phyloP scores from a whole-genome alignment of 257 asterid genomes.

The Solanum rostratum region DNA sequence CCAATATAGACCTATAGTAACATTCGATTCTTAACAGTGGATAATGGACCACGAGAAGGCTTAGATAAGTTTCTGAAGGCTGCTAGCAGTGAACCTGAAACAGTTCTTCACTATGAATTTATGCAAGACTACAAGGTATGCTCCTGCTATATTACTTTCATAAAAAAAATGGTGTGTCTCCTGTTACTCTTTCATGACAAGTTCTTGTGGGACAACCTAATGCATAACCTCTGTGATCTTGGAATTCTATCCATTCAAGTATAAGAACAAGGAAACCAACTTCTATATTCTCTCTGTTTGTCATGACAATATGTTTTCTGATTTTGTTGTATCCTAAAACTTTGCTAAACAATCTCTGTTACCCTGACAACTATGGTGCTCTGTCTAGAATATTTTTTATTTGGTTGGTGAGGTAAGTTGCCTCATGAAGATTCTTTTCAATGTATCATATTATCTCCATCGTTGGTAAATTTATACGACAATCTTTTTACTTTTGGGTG shows the following conservation, averaged over 20 bases:
- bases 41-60: slow-evolving; percentile 93
- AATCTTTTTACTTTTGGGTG: background rate
- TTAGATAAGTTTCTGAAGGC: slow-evolving; percentile 93
- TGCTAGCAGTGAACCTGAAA: slow-evolving; percentile 96
- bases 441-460: background rate
- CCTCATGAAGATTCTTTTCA: background rate
- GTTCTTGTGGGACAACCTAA: background rate
- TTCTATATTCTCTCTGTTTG: background rate
- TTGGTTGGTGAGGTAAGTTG: background rate
- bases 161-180: background rate
- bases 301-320: background rate
- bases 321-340: background rate
- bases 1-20: background rate
- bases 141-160: background rate
- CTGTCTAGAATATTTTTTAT: background rate
- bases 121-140: slow-evolving; percentile 99
- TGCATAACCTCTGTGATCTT: background rate
- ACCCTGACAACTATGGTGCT: background rate
- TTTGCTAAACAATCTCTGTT: background rate
- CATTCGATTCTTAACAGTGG: slow-evolving; percentile 43
- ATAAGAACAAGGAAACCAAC: background rate
- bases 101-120: slow-evolving; percentile 94
- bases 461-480: background rate
- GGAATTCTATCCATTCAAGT: background rate
- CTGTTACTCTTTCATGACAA: background rate